These are phyloP conservation scores for Adansonia digitata DNA, from an alignment of 345 rosid genomes.

Conservation along the genomic window DNA sequence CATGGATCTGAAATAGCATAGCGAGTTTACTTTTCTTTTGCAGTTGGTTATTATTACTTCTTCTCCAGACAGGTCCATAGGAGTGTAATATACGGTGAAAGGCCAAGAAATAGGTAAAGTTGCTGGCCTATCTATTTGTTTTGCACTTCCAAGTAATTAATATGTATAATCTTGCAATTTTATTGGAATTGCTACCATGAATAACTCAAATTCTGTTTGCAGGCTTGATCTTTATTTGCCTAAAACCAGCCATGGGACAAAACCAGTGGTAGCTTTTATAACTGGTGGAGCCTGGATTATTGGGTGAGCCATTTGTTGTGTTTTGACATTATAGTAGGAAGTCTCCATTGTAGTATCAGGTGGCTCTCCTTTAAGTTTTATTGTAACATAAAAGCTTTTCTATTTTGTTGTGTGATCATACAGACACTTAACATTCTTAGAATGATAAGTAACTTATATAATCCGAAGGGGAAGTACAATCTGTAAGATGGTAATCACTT, in stretches of 20 bases:
- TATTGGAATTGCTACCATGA: conserved; percentile 6
- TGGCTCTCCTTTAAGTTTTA: not conserved
- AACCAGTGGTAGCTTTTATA: conserved; percentile 88
- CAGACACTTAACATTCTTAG: not conserved
- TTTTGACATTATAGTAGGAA: not conserved
- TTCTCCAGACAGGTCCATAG: conserved; percentile 71
- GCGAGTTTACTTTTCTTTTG: conserved; percentile 30
- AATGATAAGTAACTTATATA: not conserved
- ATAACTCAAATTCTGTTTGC: conserved; percentile 15
- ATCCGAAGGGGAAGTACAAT: not conserved
- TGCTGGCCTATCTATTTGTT: not conserved
- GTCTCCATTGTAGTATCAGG: not conserved
- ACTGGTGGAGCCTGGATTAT: conserved; percentile 99
- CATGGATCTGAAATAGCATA: conserved; percentile 12
- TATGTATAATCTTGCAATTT: conserved; percentile 4
- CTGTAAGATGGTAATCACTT: not conserved
- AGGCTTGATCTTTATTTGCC: conserved; percentile 97
- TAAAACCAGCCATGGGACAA: conserved; percentile 55
- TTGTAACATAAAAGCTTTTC: not conserved
- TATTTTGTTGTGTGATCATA: not conserved
- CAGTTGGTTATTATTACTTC: conserved; percentile 94
- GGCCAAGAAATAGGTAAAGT: conserved; percentile 85
- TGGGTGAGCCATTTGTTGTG: conserved; percentile 53
- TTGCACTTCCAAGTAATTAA: not conserved
- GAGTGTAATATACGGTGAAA: conserved; percentile 82